Evolutionary conservation across 83 land plant genomes (phyloP).

Genomic region (Picea abies): DNA sequence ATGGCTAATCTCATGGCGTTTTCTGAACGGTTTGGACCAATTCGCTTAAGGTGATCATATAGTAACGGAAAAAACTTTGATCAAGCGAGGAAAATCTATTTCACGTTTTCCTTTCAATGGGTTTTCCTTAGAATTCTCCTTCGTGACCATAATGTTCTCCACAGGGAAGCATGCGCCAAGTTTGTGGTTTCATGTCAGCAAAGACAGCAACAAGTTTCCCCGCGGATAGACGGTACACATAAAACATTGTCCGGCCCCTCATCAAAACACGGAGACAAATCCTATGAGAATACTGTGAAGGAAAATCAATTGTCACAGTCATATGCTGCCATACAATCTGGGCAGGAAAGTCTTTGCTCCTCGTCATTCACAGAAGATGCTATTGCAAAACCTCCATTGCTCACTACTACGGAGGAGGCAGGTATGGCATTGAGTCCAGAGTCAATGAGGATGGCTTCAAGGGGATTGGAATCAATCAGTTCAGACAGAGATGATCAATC

Average conservation of each 20-base stretch:
- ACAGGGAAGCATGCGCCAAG: slow-evolving; percentile 74
- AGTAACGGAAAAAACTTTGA: background rate
- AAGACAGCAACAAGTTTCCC: slow-evolving; percentile 16
- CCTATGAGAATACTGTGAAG: background rate
- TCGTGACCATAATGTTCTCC: slow-evolving; percentile 4
- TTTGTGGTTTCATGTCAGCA: slow-evolving; percentile 55
- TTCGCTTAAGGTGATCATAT: slow-evolving; percentile 58
- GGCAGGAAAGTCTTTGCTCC: background rate
- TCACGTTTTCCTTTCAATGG: background rate
- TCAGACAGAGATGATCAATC: slow-evolving; percentile 37
- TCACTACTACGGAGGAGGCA: background rate
- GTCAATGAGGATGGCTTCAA: background rate
- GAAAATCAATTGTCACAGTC: background rate
- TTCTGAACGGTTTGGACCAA: slow-evolving; percentile 67
- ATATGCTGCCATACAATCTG: background rate
- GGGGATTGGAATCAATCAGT: slow-evolving; percentile 27
- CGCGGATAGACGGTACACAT: background rate
- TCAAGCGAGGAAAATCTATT: background rate
- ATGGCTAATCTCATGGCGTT: slow-evolving; percentile 62
- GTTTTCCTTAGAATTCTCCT: background rate
- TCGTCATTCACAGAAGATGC: background rate
- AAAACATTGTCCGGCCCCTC: background rate
- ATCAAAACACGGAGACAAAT: slow-evolving; percentile 4
- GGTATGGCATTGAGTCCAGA: background rate
- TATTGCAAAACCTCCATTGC: background rate